phyloP scores from a whole-genome alignment of 2,329 filamentous ascomycete species.

The Sporothrix luriei region DNA sequence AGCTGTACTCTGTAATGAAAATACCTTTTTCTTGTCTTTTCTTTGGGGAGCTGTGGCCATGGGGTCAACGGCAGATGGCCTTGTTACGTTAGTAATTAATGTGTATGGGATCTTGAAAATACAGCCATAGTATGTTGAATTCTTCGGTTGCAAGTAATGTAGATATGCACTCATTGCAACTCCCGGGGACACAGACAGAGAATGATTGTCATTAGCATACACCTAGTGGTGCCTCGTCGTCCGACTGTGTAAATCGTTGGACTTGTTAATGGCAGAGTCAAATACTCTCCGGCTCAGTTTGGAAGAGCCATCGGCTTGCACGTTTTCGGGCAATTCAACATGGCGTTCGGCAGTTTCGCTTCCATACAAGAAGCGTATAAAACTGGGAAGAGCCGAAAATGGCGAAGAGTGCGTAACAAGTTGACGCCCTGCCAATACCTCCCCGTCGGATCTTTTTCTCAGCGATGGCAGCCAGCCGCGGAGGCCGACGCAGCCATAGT shows the following conservation, averaged over 20 bases:
- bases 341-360: background rate
- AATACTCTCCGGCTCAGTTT: background rate
- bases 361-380: background rate
- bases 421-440: background rate
- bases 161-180: background rate
- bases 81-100: no score
- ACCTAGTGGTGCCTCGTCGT: no score
- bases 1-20: slow-evolving; percentile 10
- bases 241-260: background rate
- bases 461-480: background rate
- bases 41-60: no score
- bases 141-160: background rate
- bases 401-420: background rate
- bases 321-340: background rate
- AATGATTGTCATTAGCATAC: background rate
- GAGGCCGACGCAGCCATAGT: background rate
- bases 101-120: no score
- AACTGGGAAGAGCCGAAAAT: background rate
- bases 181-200: background rate
- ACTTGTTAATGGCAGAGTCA: background rate
- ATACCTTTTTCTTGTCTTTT: background rate
- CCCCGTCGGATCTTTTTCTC: background rate
- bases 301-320: background rate
- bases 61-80: no score
- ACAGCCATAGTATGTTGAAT: no score